Conservation (phyloP, 2,329 filamentous ascomycete species). For the Periconia macrospinosa region DNA sequence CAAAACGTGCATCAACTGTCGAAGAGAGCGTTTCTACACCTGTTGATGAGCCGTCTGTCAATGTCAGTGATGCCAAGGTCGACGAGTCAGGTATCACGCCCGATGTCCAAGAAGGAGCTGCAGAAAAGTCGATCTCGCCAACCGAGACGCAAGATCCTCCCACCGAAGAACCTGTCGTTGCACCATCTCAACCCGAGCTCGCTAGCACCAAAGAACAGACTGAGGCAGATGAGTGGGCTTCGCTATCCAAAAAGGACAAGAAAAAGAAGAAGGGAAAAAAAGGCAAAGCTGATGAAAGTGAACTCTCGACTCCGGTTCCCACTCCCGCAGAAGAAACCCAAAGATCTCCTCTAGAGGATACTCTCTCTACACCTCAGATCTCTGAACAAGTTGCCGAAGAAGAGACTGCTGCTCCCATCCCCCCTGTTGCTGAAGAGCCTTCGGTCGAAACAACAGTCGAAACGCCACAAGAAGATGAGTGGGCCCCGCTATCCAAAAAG, state of each 20-base stretch:
- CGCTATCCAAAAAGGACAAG: conserved; percentile 24
- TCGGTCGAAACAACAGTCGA: too few species aligned
- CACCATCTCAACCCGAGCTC: not conserved
- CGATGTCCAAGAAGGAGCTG: not conserved
- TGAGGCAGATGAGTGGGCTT: conserved; percentile 5
- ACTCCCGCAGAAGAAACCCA: not conserved
- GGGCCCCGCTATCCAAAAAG: conserved; percentile 17
- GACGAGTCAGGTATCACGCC: not conserved
- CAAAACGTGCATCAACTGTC: conserved; percentile 21
- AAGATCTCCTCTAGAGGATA: conserved; percentile 12
- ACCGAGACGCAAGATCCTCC: too few species aligned
- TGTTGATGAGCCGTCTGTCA: not conserved
- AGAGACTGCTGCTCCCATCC: not conserved
- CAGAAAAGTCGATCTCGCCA: too few species aligned
- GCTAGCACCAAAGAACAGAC: not conserved
- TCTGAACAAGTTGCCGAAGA: not conserved
- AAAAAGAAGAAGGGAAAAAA: conserved; percentile 22
- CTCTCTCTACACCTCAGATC: conserved; percentile 4
- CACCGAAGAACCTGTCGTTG: not conserved
- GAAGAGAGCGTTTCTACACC: conserved; percentile 12
- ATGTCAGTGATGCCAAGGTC: conserved; percentile 6
- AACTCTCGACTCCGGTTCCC: not conserved
- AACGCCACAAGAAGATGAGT: conserved; percentile 7
- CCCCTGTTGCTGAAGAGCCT: not conserved
- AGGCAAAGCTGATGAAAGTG: conserved; percentile 14